Evolutionary conservation across 331 rosid species (phyloP), one percentile per base, ranked within the genome.

Genomic region (Quercus lobata): DNA sequence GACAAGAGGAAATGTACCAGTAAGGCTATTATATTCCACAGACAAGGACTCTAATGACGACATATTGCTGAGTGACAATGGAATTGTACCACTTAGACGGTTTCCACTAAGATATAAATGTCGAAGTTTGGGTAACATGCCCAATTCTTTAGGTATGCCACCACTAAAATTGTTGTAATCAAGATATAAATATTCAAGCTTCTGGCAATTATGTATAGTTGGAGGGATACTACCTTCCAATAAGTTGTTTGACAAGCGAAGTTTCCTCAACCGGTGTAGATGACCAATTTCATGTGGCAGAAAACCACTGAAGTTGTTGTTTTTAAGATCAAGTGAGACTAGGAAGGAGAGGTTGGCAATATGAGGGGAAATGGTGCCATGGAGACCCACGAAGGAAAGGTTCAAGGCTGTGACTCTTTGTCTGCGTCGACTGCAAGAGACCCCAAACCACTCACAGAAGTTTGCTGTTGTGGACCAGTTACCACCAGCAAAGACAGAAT

Each of bases 341-440:
- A 68, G 41, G 29, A 78, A 78, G 19, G 75, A 69, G 49, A 69
- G 75, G 75, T 69, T 78, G 27, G 27, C 65, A 22, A 22, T 22
- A 9, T 77, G 75, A 21, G 69, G 69, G n/a, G 75, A 37, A 7
- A 78, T 68, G 7, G 66, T 56, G 35, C 81, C 76, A 32, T 69
- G 49, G 19, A 78, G 69, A 16, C 11, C 81, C 57, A 55, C 8
- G 1, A 0, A 56, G 27, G 75, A 17, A 16, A 55, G 57, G 9
- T 9, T 11, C 44, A 78, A 9, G 19, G 68, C 57, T 1, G 75
- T 69, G 8, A 69, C 81, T 8, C 65, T 22, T 21, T 58, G 65
- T 10, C 17, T 9, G 30, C 1, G 30, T 21, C 14, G 29, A 30
- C 65, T 22, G 24, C 65, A 58, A 27, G 17, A 58, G 30, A 58